A percentile compares a stretch with the other conserved stretches of the same genome.
Conservation (phyloP, 495 filamentous ascomycete genomes). For the Parmelia sp. region DNA sequence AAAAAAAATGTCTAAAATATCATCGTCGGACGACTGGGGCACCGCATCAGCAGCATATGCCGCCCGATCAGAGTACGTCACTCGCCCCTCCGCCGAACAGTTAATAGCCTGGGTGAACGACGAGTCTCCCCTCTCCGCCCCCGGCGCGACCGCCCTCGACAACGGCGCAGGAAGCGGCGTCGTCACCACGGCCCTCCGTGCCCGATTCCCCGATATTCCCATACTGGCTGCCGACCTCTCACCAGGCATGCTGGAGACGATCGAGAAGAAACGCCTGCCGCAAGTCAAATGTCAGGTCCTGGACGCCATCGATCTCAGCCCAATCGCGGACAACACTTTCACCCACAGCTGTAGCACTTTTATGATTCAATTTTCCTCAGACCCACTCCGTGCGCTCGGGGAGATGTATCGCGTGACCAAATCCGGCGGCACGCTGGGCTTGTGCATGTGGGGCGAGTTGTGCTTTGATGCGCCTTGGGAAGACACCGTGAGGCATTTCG, state of each 20-base stretch:
- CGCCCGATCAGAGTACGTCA: constrained; percentile 9
- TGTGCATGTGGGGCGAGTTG: constrained; percentile 11
- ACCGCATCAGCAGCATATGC: constrained; percentile 16
- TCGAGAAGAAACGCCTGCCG: constrained; percentile 10
- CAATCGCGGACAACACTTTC: constrained; percentile 39
- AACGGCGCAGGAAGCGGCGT: constrained; percentile 19
- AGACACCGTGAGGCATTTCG: constrained; percentile 9
- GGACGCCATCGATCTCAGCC: constrained; percentile 4
- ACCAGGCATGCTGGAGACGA: constrained; percentile 13
- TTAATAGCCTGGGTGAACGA: constrained; percentile 12
- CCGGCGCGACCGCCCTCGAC: constrained; percentile 8
- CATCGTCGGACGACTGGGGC: constrained; percentile 5
- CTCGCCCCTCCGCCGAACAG: constrained; percentile 11
- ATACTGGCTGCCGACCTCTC: constrained; percentile 16
- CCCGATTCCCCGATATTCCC: constrained; percentile 15
- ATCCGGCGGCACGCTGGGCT: constrained; percentile 43
- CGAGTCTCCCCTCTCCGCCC: neutral
- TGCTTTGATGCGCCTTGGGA: constrained; percentile 12
- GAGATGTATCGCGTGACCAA: constrained; percentile 47
- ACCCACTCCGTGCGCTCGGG: constrained; percentile 35
- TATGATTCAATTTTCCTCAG: constrained; percentile 43
- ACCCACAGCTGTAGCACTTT: constrained; percentile 50
- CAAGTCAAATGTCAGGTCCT: neutral
- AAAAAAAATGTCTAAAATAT: neutral
- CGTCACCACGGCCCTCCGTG: constrained; percentile 8